Evolutionary conservation across 129 eudicot species (phyloP), one percentile per base, ranked within the genome.

Genomic region (Flaveria ramosissima): DNA sequence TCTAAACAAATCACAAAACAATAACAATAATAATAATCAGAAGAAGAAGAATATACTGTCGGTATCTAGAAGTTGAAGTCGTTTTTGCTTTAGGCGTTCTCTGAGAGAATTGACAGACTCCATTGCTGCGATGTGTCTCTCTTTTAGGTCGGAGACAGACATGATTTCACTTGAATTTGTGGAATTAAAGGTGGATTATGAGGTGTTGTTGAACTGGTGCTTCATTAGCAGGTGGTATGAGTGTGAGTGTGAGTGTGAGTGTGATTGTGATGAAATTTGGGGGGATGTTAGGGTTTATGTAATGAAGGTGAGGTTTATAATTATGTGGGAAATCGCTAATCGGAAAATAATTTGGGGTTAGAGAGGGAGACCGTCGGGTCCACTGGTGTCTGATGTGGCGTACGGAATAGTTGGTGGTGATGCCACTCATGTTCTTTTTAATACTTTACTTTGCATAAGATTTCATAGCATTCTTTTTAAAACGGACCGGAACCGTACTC

Each of bases 111-210:
- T 89, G 2, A 93, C 89, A 16, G 92, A 86, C 36, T 91, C 93
- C 0, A 89, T 59, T 19, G 98, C 98, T 30, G 98, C 96, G 36
- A 51, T 51, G 73, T 91, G 97, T 26, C 96, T 82, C 84, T 94
- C 97, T 80, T 94, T 91, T 45, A 91, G 88, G 82, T 91, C 97
- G 7, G 90, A 75, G 1, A 90, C 91, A 21, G 98, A 93, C 96
- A 93, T 90, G 42, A 75, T 74, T 45, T 30, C 42, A 61, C 47
- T 21, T 9, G 0, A 60, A 30, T 46, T 8, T 46, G 13, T 7
- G 78, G 26, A 45, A 46, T 7, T 9, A 46, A 36, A 50, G 65
- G 23, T 75, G 6, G 73, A 76, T 76, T 76, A 66, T 74, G 51
- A 65, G 51, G 62, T 63, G 12, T n/a, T 8, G 48, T 51, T 71